A percentile compares a stretch with the other conserved stretches of the same genome.
These are phyloP conservation scores for Nakazawaea anatomiae DNA, from an alignment of 805 yeast species.

Conservation along the genomic window DNA sequence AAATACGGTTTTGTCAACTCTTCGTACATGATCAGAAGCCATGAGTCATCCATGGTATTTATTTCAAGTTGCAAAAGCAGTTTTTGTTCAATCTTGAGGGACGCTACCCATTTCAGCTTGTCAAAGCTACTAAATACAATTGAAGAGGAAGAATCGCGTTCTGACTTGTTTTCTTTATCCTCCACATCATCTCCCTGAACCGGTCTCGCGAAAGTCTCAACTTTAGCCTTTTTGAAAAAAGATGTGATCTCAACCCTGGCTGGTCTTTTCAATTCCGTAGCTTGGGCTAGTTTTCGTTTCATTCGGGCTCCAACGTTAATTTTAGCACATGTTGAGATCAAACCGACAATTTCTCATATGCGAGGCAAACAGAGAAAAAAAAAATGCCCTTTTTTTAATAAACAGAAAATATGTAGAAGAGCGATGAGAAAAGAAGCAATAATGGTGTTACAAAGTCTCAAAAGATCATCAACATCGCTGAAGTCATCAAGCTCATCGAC, in stretches of 20 bases:
- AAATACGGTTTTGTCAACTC: conserved; percentile 88
- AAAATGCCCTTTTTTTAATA: background rate
- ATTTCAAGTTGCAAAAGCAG: conserved; percentile 62
- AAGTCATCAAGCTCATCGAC: conserved; percentile 2
- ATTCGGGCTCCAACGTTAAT: background rate
- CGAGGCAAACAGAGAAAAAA: background rate
- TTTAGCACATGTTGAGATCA: too few relatives aligned
- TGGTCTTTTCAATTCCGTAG: background rate
- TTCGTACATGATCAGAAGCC: conserved; percentile 65
- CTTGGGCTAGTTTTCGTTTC: conserved; percentile 4
- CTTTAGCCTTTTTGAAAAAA: conserved; percentile 7
- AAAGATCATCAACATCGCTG: background rate
- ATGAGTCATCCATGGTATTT: conserved; percentile 60
- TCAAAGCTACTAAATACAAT: conserved; percentile 27
- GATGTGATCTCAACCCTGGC: conserved; percentile 2
- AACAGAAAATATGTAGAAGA: background rate
- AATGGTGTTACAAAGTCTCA: background rate
- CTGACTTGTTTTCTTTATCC: background rate
- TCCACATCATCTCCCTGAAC: background rate
- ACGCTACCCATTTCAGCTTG: conserved; percentile 44
- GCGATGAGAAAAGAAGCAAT: background rate
- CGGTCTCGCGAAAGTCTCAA: background rate
- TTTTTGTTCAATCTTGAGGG: conserved; percentile 41
- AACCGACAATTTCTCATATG: too few relatives aligned
- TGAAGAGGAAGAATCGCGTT: background rate